Base-by-base conservation (phyloP, 331 rosid genomes). In the Telfairia occidentalis region DNA sequence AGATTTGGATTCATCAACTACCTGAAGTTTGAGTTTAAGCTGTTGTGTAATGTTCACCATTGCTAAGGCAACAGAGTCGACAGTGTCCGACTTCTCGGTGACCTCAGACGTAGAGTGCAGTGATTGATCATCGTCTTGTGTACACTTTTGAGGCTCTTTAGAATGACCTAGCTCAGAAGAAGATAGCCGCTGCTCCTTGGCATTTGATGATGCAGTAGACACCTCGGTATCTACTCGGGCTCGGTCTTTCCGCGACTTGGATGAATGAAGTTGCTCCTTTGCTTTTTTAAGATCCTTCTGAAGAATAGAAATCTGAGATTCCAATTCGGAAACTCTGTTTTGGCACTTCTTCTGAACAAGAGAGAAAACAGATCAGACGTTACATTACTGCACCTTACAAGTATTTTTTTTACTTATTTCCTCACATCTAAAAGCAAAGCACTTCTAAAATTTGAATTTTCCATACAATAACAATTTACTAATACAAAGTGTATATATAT, bases 51-150 rank as follows among this genome's bases (percentile, higher is more conserved):
- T 86, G 37, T 88, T 89, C 78, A 87, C 84, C 30, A 92, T 87
- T 71, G 82, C 80, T 66, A 86, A 64, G 70, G 96, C 88, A 57
- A 94, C 29, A 28, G 92, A 90, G 72, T 92, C 98, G 87, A 89
- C 86, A 26, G 92, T 75, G n/a, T 89, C 91, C 74, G 89, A 94
- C 81, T 82, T 83, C 80, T 84, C 92, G 58, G 90, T 85, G 60
- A 94, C 96, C 83, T 88, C 90, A 12, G 90, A 86, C 71, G 89
- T 87, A 29, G 91, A 92, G 52, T 92, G 89, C 96, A 92, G 89
- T 9, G 82, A 96, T 76, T 85, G 81, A 77, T 92, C 98, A 7
- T 92, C 88, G 49, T 90, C 96, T 65, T 90, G 96, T 28, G 92
- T 88, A 43, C 80, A 75, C 75, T 81, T 82, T 5, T 83, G 86